A percentile compares a stretch with the other conserved stretches of the same genome.
These are phyloP conservation scores for Diaporthe ampelina DNA, from an alignment of 2,329 filamentous ascomycete species.

Conservation along the genomic window DNA sequence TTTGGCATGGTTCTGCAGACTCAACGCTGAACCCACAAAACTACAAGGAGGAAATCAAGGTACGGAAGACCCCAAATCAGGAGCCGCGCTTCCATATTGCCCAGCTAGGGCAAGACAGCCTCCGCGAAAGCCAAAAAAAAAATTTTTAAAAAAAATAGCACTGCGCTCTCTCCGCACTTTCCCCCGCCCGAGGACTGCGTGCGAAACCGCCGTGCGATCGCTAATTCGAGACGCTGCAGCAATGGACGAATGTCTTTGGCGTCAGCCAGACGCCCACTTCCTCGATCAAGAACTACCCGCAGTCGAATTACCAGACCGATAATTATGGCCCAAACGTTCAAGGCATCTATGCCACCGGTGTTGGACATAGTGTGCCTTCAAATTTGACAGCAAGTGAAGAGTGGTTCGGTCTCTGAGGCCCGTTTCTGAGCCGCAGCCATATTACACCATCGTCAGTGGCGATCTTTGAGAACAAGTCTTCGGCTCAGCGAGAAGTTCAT, in stretches of 20 bases:
- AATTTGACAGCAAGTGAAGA: slow-evolving; percentile 49
- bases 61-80: neutral
- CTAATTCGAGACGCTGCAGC: slow-evolving; percentile 48
- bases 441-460: neutral
- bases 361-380: slow-evolving; percentile 46
- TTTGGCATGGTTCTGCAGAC: slow-evolving; percentile 70
- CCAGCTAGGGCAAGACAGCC: neutral
- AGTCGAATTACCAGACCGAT: slow-evolving; percentile 55
- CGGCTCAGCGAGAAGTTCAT: neutral
- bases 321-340: slow-evolving; percentile 55
- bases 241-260: slow-evolving; percentile 67
- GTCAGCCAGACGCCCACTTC: slow-evolving; percentile 45
- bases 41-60: slow-evolving; percentile 67
- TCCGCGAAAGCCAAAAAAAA: neutral
- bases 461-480: neutral
- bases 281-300: slow-evolving; percentile 51
- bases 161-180: neutral
- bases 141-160: neutral
- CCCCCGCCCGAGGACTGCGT: neutral
- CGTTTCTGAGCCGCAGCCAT: neutral
- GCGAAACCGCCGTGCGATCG: neutral
- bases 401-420: slow-evolving; percentile 50
- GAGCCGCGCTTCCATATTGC: neutral
- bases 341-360: slow-evolving; percentile 50
- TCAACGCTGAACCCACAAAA: slow-evolving; percentile 64